Conservation (phyloP, 2,329 filamentous ascomycete species). For the Sporothrix curviconia region DNA sequence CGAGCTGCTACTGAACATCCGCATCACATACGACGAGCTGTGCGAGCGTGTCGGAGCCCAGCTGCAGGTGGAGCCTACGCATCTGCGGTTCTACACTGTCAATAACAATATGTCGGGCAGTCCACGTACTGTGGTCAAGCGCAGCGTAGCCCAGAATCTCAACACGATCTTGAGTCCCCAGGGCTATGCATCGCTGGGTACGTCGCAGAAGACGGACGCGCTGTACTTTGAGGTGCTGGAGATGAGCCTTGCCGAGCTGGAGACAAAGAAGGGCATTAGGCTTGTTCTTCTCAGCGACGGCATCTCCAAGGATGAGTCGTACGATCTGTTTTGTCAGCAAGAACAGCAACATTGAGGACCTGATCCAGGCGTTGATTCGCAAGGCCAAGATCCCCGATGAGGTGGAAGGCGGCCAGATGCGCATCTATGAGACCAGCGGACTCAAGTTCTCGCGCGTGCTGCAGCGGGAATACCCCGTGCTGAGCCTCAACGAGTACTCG, state of each 20-base stretch:
- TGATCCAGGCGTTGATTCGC: conserved; percentile 68
- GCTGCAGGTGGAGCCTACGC: conserved; percentile 70
- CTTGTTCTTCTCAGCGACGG: conserved; percentile 83
- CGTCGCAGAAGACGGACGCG: conserved; percentile 65
- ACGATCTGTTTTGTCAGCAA: conserved; percentile 84
- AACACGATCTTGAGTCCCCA: conserved; percentile 70
- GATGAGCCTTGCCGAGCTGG: conserved; percentile 86
- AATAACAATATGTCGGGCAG: conserved; percentile 64
- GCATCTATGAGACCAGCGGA: conserved; percentile 75
- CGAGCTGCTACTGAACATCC: conserved; percentile 71
- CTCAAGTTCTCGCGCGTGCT: conserved; percentile 82
- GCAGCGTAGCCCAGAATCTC: conserved; percentile 62
- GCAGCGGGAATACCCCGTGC: conserved; percentile 61
- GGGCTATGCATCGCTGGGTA: conserved; percentile 63
- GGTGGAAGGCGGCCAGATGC: conserved; percentile 58
- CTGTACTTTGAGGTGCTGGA: conserved; percentile 92
- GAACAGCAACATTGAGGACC: conserved; percentile 70
- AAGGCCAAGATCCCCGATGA: conserved; percentile 77
- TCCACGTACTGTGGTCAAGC: conserved; percentile 71
- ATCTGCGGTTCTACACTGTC: conserved; percentile 86
- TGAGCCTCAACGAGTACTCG: conserved; percentile 79
- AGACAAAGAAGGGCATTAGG: conserved; percentile 84
- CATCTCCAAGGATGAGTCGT: conserved; percentile 78
- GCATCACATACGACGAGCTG: conserved; percentile 83
- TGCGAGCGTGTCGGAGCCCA: conserved; percentile 75